Evolutionary conservation across 75 land plant species (phyloP).

Genomic region (Azolla pinnata): DNA sequence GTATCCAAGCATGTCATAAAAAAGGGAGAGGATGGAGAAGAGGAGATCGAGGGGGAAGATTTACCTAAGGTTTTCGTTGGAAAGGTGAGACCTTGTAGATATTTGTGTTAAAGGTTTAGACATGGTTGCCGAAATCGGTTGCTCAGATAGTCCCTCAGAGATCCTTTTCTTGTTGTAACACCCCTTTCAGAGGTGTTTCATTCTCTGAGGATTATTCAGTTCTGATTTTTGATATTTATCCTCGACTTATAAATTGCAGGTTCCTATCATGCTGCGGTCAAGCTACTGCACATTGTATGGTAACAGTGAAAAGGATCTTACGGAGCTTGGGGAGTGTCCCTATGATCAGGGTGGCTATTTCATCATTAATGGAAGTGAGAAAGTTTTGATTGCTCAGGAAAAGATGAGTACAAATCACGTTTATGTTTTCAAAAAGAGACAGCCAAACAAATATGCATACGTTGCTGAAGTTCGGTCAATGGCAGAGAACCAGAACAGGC

Average conservation of each 20-base stretch:
- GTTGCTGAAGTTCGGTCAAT: conserved; percentile 99
- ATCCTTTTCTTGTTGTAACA: too few species aligned
- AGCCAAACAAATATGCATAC: conserved; percentile 92
- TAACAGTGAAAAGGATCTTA: conserved; percentile 88
- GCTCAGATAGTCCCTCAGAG: too few species aligned
- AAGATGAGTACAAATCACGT: conserved; percentile 99
- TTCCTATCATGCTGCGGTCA: conserved; percentile 95
- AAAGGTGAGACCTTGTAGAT: conserved; percentile 37
- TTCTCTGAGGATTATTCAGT: too few species aligned
- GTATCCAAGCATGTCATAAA: conserved; percentile 68
- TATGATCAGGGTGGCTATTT: conserved; percentile 99
- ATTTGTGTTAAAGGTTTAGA: not conserved
- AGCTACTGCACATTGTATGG: conserved; percentile 87
- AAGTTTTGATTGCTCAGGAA: conserved; percentile 98
- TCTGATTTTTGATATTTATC: too few species aligned
- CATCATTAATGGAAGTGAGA: conserved; percentile 98
- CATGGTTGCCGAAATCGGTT: too few species aligned
- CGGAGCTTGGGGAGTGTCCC: conserved; percentile 98
- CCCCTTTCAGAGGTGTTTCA: too few species aligned
- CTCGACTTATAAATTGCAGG: too few species aligned
- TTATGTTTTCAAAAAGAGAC: conserved; percentile 95
- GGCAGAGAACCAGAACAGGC: conserved; percentile 96
- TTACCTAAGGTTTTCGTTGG: conserved; percentile 93
- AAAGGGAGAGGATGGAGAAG: conserved; percentile 92
- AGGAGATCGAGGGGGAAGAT: conserved; percentile 82